Percentiles rank a stretch among this genome's conserved stretches.
Evolutionary conservation across 1,284 basidiomycete species (phyloP).

Genomic region (Pseudozyma pruni): DNA sequence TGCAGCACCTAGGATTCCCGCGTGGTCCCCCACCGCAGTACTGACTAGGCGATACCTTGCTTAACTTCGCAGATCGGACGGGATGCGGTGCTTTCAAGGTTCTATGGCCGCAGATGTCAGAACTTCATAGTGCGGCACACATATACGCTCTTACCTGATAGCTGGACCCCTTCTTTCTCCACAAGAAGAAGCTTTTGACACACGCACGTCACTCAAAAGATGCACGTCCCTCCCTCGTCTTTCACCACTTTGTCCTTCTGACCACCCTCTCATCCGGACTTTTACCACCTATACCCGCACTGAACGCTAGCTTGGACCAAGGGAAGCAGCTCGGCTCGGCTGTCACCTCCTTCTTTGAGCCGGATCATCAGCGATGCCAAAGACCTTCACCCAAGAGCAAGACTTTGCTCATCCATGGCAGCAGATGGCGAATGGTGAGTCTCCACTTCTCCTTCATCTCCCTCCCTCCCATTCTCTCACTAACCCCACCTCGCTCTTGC

Average conservation of each 20-base stretch:
- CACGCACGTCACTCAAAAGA: not conserved
- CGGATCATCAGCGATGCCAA: slow-evolving; percentile 36
- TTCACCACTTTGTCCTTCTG: too few species aligned
- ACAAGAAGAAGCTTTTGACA: slow-evolving; percentile 14
- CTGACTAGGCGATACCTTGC: slow-evolving; percentile 81
- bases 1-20: slow-evolving; percentile 83
- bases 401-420: slow-evolving; percentile 41
- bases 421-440: slow-evolving; percentile 37
- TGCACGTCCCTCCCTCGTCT: too few species aligned
- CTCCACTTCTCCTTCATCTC: not conserved
- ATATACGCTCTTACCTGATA: too few species aligned
- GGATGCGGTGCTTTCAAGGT: slow-evolving; percentile 83
- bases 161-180: slow-evolving; percentile 5
- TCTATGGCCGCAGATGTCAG: slow-evolving; percentile 78
- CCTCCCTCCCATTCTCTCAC: not conserved
- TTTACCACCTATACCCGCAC: too few species aligned
- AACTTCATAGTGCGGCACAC: too few species aligned
- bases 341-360: too few species aligned
- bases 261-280: not conserved
- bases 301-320: too few species aligned
- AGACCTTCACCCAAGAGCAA: slow-evolving; percentile 31
- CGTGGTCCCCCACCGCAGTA: slow-evolving; percentile 86
- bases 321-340: too few species aligned
- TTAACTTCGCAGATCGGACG: slow-evolving; percentile 84
- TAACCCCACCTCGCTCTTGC: not conserved